Conservation (phyloP, 2,329 filamentous ascomycete species). For the Aspergillus sp. region DNA sequence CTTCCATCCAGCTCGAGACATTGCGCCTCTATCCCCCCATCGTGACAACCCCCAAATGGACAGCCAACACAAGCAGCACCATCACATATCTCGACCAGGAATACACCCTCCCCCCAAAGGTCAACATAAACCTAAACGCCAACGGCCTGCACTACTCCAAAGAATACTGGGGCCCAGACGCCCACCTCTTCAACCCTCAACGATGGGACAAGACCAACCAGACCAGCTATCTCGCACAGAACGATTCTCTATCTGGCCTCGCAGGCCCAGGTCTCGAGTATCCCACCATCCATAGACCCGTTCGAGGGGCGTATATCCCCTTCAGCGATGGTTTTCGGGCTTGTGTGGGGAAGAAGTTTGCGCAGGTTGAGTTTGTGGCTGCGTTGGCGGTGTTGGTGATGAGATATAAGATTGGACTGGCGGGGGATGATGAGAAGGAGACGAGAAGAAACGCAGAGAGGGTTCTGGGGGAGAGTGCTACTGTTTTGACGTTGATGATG, state of each 20-base stretch:
- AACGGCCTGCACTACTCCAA: conserved; percentile 14
- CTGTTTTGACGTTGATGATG: conserved; percentile 14
- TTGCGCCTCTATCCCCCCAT: conserved; percentile 39
- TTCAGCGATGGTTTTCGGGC: conserved; percentile 18
- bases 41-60: conserved; percentile 22
- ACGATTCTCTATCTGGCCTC: conserved; percentile 9
- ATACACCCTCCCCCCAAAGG: conserved; percentile 9
- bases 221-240: conserved; percentile 15
- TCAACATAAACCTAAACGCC: conserved; percentile 11
- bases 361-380: conserved; percentile 20
- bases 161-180: conserved; percentile 18
- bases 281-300: conserved; percentile 15
- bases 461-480: conserved; percentile 6
- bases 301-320: conserved; percentile 14
- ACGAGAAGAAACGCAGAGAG: conserved; percentile 1
- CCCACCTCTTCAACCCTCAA: conserved; percentile 6
- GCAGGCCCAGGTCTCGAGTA: conserved; percentile 11
- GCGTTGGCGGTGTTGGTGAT: conserved; percentile 10
- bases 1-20: conserved; percentile 39
- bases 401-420: conserved; percentile 11
- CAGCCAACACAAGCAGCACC: conserved; percentile 8
- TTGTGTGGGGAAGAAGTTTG: conserved; percentile 21
- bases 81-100: conserved; percentile 9
- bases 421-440: neutral
- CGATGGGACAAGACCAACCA: conserved; percentile 17